phyloP scores from a whole-genome alignment of 116 monocot species.

The Papilionanthe hybrid region DNA sequence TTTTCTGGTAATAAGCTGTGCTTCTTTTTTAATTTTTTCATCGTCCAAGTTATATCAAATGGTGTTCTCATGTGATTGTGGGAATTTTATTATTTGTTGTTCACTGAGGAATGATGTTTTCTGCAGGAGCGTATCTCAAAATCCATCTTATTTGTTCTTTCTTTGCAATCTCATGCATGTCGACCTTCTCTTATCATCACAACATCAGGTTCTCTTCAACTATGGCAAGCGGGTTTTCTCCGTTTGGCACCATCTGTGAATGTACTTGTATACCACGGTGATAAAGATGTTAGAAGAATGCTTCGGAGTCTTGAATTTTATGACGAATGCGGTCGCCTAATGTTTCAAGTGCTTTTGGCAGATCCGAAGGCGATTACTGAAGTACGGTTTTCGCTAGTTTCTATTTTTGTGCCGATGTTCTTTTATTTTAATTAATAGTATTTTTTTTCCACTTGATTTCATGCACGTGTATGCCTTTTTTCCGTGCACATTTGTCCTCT shows the following conservation, averaged over 20 bases:
- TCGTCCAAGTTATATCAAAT: not conserved
- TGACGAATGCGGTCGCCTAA: slow-evolving; percentile 46
- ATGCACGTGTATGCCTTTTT: not conserved
- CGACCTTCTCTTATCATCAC: slow-evolving; percentile 66
- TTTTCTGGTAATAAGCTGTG: not conserved
- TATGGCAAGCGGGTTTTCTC: slow-evolving; percentile 59
- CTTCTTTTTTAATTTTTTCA: not conserved
- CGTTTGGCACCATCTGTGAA: slow-evolving; percentile 57
- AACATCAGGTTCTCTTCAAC: slow-evolving; percentile 25
- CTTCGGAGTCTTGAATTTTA: slow-evolving; percentile 60
- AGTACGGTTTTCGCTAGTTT: slow-evolving; percentile 31
- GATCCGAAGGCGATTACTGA: slow-evolving; percentile 62
- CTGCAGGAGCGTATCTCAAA: slow-evolving; percentile 63
- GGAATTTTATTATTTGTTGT: not conserved
- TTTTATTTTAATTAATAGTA: not conserved
- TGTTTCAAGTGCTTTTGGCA: slow-evolving; percentile 76
- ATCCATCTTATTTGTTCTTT: slow-evolving; percentile 48
- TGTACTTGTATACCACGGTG: slow-evolving; percentile 55
- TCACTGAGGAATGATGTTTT: not conserved
- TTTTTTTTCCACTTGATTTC: not conserved
- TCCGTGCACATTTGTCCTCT: too few species aligned
- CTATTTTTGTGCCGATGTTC: not conserved
- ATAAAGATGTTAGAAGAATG: slow-evolving; percentile 44
- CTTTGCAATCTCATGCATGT: slow-evolving; percentile 29
- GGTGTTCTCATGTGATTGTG: not conserved